A percentile compares a stretch with the other conserved stretches of the same genome.
These are phyloP conservation scores for Alternaria arbusti DNA, from an alignment of 2,329 filamentous ascomycete species.

Conservation along the genomic window DNA sequence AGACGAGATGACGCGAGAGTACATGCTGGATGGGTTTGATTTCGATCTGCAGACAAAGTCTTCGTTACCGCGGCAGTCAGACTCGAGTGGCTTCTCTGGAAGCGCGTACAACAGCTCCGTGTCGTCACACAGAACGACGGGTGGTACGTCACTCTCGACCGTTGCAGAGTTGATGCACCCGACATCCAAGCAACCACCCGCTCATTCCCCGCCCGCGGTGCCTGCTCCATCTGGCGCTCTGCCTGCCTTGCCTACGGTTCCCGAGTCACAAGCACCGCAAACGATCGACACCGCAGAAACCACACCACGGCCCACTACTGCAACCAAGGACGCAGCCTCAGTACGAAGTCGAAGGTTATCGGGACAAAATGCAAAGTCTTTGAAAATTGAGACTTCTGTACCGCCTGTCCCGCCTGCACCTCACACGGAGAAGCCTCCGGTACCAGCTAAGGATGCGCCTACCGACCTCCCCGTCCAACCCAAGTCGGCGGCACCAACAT, in stretches of 20 bases:
- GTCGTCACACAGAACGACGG: conserved; percentile 73
- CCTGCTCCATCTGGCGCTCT: conserved; percentile 39
- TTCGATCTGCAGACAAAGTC: conserved; percentile 73
- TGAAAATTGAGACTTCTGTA: conserved; percentile 82
- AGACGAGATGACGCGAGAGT: conserved; percentile 87
- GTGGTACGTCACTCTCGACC: conserved; percentile 72
- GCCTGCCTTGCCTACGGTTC: conserved; percentile 38
- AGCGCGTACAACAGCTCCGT: conserved; percentile 82
- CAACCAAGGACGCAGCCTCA: conserved; percentile 45
- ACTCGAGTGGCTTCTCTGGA: conserved; percentile 79
- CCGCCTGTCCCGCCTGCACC: conserved; percentile 44
- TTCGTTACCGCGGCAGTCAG: conserved; percentile 76
- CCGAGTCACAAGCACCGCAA: conserved; percentile 36
- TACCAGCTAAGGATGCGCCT: conserved; percentile 41
- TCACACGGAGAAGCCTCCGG: conserved; percentile 43
- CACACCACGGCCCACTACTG: conserved; percentile 34
- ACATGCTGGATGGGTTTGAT: conserved; percentile 81
- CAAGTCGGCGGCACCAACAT: conserved; percentile 44
- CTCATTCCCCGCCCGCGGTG: conserved; percentile 38
- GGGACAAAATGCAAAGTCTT: conserved; percentile 77
- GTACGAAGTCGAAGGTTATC: conserved; percentile 81
- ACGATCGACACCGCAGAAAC: conserved; percentile 32
- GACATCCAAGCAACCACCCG: conserved; percentile 41
- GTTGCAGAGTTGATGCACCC: conserved; percentile 68
- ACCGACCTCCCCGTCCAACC: conserved; percentile 42